A percentile compares a stretch with the other conserved stretches of the same genome.
These are phyloP conservation scores for Phytomonas sp. DNA, from an alignment of 208 protist genomes.

Conservation along the genomic window DNA sequence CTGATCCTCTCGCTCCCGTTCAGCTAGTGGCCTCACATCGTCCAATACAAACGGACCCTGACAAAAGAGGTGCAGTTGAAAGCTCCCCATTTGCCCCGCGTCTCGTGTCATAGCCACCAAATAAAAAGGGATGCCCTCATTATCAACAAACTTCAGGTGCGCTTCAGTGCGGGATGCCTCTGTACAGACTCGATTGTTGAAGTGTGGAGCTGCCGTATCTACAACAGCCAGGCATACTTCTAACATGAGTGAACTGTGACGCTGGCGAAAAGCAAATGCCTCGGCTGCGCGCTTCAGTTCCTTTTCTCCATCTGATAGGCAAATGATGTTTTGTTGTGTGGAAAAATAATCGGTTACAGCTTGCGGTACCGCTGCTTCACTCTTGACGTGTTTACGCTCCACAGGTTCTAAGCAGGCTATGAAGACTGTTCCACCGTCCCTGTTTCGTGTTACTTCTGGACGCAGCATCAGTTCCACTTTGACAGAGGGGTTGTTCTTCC, in stretches of 20 bases:
- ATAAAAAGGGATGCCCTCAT: conserved; percentile 21
- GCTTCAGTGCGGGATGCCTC: conserved; percentile 1
- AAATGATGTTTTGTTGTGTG: background rate
- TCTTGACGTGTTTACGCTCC: background rate
- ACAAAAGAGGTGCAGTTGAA: conserved; percentile 60
- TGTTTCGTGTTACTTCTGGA: background rate
- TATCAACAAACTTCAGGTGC: background rate
- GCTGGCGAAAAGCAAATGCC: conserved; percentile 30
- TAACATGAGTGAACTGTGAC: conserved; percentile 22
- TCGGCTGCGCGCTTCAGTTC: conserved; percentile 18
- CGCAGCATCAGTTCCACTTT: conserved; percentile 25
- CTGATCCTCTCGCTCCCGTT: conserved; percentile 33
- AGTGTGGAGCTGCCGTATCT: conserved; percentile 28
- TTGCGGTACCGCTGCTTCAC: background rate
- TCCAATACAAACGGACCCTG: conserved; percentile 37
- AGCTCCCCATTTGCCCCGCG: conserved; percentile 45
- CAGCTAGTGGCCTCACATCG: conserved; percentile 23
- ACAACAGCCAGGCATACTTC: conserved; percentile 45
- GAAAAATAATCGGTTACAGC: background rate
- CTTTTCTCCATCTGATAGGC: background rate
- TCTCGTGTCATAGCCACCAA: conserved; percentile 54
- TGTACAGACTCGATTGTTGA: conserved; percentile 5
- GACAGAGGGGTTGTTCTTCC: conserved; percentile 74
- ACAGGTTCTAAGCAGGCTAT: conserved; percentile 36
- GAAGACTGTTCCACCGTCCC: conserved; percentile 15